Percentiles rank a stretch among this genome's conserved stretches.
Conservation (phyloP, 345 rosid genomes). For the Syzygium jambos region DNA sequence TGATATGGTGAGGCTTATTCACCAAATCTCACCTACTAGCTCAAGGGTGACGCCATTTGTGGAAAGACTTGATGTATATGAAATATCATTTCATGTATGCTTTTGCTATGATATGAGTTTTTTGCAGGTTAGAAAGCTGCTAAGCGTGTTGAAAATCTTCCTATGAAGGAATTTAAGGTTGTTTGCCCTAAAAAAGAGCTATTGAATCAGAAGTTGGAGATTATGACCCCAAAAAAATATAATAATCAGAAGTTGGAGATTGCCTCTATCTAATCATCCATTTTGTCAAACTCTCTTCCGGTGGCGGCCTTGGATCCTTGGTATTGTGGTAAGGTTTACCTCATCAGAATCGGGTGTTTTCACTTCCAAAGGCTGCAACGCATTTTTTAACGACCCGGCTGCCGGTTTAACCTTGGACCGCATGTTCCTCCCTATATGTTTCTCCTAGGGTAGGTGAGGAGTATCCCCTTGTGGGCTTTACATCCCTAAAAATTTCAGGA, state of each 20-base stretch:
- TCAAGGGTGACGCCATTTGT: not conserved
- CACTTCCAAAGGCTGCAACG: no score
- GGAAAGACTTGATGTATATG: not conserved
- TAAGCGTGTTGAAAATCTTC: not conserved
- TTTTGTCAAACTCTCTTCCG: not conserved
- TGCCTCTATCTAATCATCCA: not conserved
- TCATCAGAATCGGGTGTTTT: no score
- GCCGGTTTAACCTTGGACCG: no score
- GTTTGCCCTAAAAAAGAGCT: not conserved
- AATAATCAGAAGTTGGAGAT: not conserved
- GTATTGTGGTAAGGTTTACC: no score
- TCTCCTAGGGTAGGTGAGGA: no score
- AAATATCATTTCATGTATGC: not conserved
- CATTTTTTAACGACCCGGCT: no score
- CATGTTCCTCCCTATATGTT: no score
- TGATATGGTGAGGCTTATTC: not conserved
- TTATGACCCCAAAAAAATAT: not conserved
- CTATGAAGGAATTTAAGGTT: not conserved
- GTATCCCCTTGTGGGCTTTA: no score
- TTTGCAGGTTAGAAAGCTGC: not conserved
- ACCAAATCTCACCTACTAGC: not conserved
- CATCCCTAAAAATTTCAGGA: no score
- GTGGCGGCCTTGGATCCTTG: no score
- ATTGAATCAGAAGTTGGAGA: not conserved
- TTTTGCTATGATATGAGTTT: not conserved